phyloP scores from a whole-genome alignment of 176 grass and related monocot species.

The Triticum urartu region DNA sequence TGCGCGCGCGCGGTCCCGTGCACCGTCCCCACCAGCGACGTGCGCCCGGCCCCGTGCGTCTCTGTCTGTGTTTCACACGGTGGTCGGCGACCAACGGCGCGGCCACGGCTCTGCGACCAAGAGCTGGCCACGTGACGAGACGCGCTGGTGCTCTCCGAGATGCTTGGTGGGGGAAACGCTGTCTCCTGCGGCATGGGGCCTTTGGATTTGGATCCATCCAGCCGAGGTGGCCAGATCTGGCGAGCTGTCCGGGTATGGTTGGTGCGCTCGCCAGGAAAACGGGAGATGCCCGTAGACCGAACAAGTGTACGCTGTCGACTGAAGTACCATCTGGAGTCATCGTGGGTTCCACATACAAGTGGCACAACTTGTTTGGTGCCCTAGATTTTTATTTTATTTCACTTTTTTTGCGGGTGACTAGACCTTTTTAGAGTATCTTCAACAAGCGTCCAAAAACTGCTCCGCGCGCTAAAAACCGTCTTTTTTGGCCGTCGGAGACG shows the following conservation, averaged over 20 bases:
- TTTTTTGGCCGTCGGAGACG: too few species aligned
- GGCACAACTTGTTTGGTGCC: not conserved
- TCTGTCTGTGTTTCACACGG: not conserved
- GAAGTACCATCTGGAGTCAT: not conserved
- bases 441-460: too few species aligned
- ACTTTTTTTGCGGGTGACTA: too few species aligned
- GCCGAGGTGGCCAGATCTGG: not conserved
- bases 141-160: not conserved
- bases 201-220: not conserved
- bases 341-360: not conserved
- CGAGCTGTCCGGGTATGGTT: not conserved
- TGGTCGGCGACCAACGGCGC: not conserved
- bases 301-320: not conserved
- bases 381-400: too few species aligned
- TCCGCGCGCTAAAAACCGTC: too few species aligned
- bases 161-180: not conserved
- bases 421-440: too few species aligned
- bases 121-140: conserved; percentile 13
- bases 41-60: not conserved
- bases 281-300: not conserved
- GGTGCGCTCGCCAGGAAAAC: not conserved
- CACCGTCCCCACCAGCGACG: not conserved
- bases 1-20: not conserved
- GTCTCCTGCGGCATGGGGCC: not conserved
- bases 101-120: not conserved